phyloP scores from a whole-genome alignment of 164 flowering plant species.

The Macadamia integrifolia region DNA sequence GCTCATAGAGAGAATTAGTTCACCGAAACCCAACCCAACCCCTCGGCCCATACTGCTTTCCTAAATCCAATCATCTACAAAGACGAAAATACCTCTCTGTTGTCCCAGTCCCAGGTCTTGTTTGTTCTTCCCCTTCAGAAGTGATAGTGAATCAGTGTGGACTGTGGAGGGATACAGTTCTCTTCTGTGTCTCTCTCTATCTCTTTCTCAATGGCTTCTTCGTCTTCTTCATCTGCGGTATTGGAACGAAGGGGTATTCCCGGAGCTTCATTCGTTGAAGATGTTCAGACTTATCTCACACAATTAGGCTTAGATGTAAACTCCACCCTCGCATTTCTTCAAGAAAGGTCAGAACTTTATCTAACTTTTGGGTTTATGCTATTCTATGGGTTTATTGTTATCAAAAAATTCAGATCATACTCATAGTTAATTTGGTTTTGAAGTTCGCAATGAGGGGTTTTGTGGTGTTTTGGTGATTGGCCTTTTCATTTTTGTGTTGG shows the following conservation, averaged over 20 bases:
- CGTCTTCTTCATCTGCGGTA: constrained; percentile 20
- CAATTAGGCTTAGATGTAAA: constrained; percentile 75
- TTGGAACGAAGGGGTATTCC: constrained; percentile 91
- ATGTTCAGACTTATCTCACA: constrained; percentile 66
- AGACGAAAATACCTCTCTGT: no score
- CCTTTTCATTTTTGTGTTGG: neutral
- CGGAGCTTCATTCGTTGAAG: constrained; percentile 81
- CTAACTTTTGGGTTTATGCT: neutral
- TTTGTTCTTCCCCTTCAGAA: neutral
- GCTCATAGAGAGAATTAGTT: no score
- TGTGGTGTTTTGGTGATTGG: neutral
- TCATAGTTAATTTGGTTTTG: neutral
- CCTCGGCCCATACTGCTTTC: no score
- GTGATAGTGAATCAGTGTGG: no score
- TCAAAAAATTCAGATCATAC: neutral
- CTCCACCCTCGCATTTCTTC: constrained; percentile 76
- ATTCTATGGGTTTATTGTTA: neutral
- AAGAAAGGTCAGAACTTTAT: constrained; percentile 57
- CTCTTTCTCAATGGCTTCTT: constrained; percentile 13
- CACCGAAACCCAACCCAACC: no score
- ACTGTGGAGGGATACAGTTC: no score
- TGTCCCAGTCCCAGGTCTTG: no score
- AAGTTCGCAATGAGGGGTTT: neutral
- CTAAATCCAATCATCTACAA: no score
- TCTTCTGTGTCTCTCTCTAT: neutral